Evolutionary conservation across 2,329 filamentous ascomycete genomes (phyloP).

Genomic region (Setomelanomma holmii): DNA sequence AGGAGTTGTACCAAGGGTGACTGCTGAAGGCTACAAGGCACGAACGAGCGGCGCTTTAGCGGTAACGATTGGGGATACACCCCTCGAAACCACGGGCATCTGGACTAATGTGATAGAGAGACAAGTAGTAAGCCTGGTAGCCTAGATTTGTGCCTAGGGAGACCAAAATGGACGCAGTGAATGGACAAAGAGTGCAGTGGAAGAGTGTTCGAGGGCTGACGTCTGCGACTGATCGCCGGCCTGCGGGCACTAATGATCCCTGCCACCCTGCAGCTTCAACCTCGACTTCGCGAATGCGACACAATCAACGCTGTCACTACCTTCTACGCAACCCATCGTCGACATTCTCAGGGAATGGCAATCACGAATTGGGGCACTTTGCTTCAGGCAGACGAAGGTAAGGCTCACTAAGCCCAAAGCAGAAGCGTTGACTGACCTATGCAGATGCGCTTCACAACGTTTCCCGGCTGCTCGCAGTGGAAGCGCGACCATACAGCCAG

Average conservation of each 20-base stretch:
- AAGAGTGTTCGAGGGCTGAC: constrained; percentile 14
- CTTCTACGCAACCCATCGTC: neutral
- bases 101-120: neutral
- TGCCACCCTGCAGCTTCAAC: neutral
- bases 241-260: constrained; percentile 5
- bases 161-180: neutral
- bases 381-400: constrained; percentile 73
- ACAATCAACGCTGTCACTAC: neutral
- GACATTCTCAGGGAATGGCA: constrained; percentile 50
- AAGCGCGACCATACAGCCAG: constrained; percentile 90
- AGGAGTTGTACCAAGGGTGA: constrained; percentile 3
- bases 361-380: constrained; percentile 67
- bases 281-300: constrained; percentile 11
- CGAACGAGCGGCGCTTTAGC: constrained; percentile 8
- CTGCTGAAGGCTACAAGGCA: constrained; percentile 7
- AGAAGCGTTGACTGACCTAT: constrained; percentile 15
- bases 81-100: neutral
- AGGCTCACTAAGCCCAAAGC: neutral
- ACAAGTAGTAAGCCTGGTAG: neutral
- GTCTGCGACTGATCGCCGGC: constrained; percentile 8
- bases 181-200: constrained; percentile 2
- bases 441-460: constrained; percentile 81
- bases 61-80: constrained; percentile 3
- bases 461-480: constrained; percentile 82
- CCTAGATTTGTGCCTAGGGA: neutral